Evolutionary conservation across 2,329 filamentous ascomycete species (phyloP).

Genomic region (Aspergillus arachidicola): DNA sequence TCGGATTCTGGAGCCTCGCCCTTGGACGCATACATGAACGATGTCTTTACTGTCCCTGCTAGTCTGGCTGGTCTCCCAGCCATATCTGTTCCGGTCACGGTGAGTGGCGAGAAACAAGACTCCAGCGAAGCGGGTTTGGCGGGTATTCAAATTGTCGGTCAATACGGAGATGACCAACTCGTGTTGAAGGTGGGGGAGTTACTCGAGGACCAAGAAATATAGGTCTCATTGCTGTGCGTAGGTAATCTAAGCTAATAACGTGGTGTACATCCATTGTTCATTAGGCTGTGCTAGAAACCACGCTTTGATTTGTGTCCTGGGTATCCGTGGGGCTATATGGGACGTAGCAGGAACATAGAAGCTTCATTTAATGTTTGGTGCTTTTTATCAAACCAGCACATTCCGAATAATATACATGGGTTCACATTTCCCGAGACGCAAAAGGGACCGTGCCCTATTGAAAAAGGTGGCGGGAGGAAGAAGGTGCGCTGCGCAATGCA

Average conservation of each 20-base stretch:
- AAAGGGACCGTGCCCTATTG: neutral
- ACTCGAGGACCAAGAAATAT: constrained; percentile 30
- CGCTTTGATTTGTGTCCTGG: neutral
- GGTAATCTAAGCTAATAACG: neutral
- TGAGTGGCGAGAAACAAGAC: constrained; percentile 24
- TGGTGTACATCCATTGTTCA: neutral
- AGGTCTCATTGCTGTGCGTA: constrained; percentile 7
- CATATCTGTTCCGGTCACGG: constrained; percentile 73
- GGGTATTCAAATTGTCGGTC: constrained; percentile 51
- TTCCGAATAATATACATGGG: neutral
- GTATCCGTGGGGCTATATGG: neutral
- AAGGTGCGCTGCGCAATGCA: neutral
- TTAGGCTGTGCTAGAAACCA: neutral
- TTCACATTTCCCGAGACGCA: neutral
- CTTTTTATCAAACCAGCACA: neutral
- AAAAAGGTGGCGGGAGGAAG: neutral
- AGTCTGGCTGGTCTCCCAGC: constrained; percentile 90
- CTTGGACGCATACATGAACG: constrained; percentile 84
- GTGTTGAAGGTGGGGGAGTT: constrained; percentile 43
- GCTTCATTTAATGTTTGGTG: neutral
- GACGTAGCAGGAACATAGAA: neutral
- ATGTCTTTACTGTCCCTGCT: constrained; percentile 93
- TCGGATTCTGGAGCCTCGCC: constrained; percentile 36
- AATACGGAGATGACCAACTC: constrained; percentile 50
- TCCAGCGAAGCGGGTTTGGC: constrained; percentile 26